phyloP scores from a whole-genome alignment of 2,329 filamentous ascomycete genomes.

The Alternaria infectoria region DNA sequence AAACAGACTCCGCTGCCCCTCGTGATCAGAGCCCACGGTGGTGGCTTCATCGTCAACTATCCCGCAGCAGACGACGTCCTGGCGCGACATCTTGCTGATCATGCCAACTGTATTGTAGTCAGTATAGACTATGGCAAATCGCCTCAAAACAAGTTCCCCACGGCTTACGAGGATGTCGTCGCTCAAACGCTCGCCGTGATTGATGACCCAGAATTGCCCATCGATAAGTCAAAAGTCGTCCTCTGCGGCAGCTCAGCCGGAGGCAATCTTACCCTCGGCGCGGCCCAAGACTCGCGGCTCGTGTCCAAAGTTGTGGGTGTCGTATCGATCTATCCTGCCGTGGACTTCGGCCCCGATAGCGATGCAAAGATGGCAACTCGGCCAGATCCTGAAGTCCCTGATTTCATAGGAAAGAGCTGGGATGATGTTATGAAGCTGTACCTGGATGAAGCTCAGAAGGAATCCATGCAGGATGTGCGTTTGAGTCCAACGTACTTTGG shows the following conservation, averaged over 20 bases:
- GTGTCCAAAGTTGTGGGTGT: background rate
- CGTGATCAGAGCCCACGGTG: background rate
- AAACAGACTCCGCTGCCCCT: background rate
- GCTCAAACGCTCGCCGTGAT: background rate
- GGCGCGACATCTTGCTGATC: background rate
- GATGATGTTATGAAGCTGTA: background rate
- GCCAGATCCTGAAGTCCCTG: background rate
- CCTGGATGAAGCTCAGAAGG: background rate
- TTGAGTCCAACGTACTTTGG: background rate
- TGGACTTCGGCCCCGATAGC: background rate
- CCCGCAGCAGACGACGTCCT: background rate
- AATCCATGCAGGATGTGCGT: background rate
- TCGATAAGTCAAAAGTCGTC: background rate
- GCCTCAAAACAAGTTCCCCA: background rate
- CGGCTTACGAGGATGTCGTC: background rate
- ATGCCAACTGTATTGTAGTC: background rate
- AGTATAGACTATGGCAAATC: background rate
- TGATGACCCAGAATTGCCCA: background rate
- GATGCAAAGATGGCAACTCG: background rate
- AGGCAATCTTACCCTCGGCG: background rate
- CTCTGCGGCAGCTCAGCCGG: background rate
- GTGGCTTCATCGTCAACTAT: background rate
- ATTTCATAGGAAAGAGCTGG: background rate
- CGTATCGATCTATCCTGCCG: background rate
- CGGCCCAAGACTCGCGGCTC: background rate